A percentile compares a stretch with the other conserved stretches of the same genome.
Conservation (phyloP, 2,329 filamentous ascomycete genomes). For the Domatiomyces globalis region DNA sequence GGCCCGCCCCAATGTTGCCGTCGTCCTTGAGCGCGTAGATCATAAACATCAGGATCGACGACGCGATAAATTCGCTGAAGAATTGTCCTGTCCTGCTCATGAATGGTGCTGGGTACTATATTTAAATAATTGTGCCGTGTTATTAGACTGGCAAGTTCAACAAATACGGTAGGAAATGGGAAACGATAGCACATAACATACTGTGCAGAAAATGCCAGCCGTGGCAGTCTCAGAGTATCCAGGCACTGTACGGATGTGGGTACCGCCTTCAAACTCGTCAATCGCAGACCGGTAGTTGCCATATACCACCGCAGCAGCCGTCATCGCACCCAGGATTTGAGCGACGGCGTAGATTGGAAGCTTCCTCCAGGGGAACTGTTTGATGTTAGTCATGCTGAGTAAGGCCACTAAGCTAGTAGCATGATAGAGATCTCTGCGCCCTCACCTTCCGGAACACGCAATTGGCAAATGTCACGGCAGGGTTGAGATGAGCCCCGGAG, state of each 20-base stretch:
- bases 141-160: background rate
- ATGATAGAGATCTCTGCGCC: background rate
- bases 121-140: no score
- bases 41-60: conserved; percentile 53
- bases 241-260: conserved; percentile 47
- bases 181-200: background rate
- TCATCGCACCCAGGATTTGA: conserved; percentile 54
- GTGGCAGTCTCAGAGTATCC: conserved; percentile 42
- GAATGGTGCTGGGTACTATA: conserved; percentile 42
- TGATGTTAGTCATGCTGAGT: background rate
- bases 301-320: conserved; percentile 46
- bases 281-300: conserved; percentile 53
- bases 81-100: conserved; percentile 54
- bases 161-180: background rate
- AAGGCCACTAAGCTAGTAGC: background rate
- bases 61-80: conserved; percentile 58
- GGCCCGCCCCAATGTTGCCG: conserved; percentile 38
- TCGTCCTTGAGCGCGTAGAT: conserved; percentile 52
- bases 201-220: conserved; percentile 56
- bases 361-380: conserved; percentile 48
- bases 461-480: conserved; percentile 56
- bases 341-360: conserved; percentile 54
- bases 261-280: conserved; percentile 46
- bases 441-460: conserved; percentile 47
- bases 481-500: conserved; percentile 54